Evolutionary conservation across 2,329 filamentous ascomycete genomes (phyloP), one percentile per base, ranked within the genome.

Genomic region (Trichoderma sp.): DNA sequence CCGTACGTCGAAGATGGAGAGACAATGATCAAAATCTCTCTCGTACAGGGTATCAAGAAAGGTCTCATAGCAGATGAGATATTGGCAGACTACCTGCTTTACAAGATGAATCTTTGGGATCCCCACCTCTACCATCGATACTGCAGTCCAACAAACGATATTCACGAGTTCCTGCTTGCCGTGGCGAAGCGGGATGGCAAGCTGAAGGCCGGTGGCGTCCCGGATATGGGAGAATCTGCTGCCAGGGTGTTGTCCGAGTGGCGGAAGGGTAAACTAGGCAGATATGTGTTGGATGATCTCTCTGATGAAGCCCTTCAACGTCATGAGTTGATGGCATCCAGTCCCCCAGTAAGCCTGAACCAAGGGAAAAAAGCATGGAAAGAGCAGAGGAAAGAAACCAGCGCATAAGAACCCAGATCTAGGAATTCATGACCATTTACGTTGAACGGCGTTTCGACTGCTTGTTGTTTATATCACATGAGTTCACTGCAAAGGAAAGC

Each of bases 11-110:
- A 91, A 0, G 89, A 97, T 77, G 88, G 92, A 18, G 92, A 96
- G 79, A 89, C 91, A 60, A 99, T 99, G 96, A 85, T 99, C 74
- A 98, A 97, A 82, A 88, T 99, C n/a, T 92, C 95, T 2, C 88
- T 98, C 1, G 94, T 93, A 66, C 94, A 95, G 24, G 93, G 92
- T 80, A 94, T 99, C 70, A 97, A 97, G 80, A 94, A 97, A 80
- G 93, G 92, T 0, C 87, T 98, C 47, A 91, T 99, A 68, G 87
- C 91, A 1, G 87, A 91, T 18, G 88, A 92, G 72, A 92, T 92
- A 28, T 83, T 98, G 12, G 95, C 93, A 39, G 96, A 99, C 79
- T 99, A 97, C 80, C 86, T 98, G 24, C 89, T 99, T 8, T 98
- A 89, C 82, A 90, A 91, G 70, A 85, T 98, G 72, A 99, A 99